Conservation (phyloP, 176 grass and related monocot genomes). For the Melocanna baccifera region DNA sequence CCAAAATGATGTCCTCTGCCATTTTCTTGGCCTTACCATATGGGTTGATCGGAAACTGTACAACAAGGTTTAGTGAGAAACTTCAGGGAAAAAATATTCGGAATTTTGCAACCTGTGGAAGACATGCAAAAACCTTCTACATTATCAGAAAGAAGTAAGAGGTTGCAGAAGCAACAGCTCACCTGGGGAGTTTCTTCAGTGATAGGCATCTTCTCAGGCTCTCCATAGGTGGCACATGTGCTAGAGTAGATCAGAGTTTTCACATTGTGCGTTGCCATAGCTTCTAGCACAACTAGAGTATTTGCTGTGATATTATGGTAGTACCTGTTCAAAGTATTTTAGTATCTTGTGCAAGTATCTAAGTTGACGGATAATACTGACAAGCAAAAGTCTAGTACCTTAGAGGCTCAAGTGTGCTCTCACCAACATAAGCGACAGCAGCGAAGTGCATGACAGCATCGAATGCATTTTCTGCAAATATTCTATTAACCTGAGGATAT, state of each 20-base stretch:
- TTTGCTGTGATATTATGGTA: conserved; percentile 94
- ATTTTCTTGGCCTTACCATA: conserved; percentile 98
- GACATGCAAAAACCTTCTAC: not conserved
- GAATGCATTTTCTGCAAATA: conserved; percentile 83
- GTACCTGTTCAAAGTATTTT: conserved; percentile 51
- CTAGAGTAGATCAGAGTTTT: conserved; percentile 92
- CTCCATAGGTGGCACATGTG: conserved; percentile 92
- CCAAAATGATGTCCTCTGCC: conserved; percentile 96
- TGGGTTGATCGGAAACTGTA: conserved; percentile 87
- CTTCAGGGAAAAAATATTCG: not conserved
- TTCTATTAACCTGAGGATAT: conserved; percentile 52
- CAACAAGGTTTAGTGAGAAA: not conserved
- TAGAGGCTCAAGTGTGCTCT: conserved; percentile 85
- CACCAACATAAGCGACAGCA: conserved; percentile 80
- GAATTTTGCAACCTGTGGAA: not conserved
- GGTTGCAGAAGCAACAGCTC: not conserved
- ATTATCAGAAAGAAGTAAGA: not conserved
- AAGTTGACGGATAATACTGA: not conserved
- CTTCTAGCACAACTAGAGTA: conserved; percentile 75
- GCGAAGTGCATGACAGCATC: conserved; percentile 95
- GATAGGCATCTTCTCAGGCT: conserved; percentile 95
- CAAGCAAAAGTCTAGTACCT: conserved; percentile 42
- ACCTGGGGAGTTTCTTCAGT: conserved; percentile 96
- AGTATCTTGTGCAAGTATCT: not conserved
- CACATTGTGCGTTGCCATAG: conserved; percentile 67